A percentile compares a stretch with the other conserved stretches of the same genome.
phyloP scores from a whole-genome alignment of 306 rosid genomes.

The Quercus dentata region DNA sequence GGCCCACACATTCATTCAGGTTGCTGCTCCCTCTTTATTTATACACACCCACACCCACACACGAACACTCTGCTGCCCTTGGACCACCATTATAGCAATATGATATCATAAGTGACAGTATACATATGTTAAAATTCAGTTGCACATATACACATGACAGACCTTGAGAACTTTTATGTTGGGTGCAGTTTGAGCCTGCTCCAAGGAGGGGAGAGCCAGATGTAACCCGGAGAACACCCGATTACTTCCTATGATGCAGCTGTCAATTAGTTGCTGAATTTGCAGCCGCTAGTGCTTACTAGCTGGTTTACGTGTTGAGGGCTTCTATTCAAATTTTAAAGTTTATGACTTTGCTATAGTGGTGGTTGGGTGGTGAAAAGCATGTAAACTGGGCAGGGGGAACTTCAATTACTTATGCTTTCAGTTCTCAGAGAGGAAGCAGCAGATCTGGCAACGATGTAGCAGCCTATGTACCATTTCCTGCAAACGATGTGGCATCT shows the following conservation, averaged over 20 bases:
- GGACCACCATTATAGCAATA: not conserved
- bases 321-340: constrained; percentile 21
- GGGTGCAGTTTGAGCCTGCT: constrained; percentile 89
- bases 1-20: constrained; percentile 97
- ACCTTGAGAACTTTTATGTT: not conserved
- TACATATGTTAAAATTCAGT: not conserved
- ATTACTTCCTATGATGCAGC: constrained; percentile 71
- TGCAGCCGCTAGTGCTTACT: constrained; percentile 30
- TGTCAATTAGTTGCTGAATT: constrained; percentile 32
- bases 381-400: constrained; percentile 31
- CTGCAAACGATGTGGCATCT: constrained; percentile 44
- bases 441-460: constrained; percentile 37
- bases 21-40: constrained; percentile 13
- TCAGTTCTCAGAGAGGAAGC: constrained; percentile 38
- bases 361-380: constrained; percentile 20
- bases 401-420: constrained; percentile 25
- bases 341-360: constrained; percentile 3
- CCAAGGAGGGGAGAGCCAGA: constrained; percentile 99
- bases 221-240: constrained; percentile 91
- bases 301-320: constrained; percentile 33
- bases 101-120: not conserved
- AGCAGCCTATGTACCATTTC: constrained; percentile 43
- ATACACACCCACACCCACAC: not conserved
- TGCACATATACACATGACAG: not conserved
- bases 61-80: not conserved